Evolutionary conservation across 176 grass and related monocot genomes (phyloP).

Genomic region (Avena atlantica): DNA sequence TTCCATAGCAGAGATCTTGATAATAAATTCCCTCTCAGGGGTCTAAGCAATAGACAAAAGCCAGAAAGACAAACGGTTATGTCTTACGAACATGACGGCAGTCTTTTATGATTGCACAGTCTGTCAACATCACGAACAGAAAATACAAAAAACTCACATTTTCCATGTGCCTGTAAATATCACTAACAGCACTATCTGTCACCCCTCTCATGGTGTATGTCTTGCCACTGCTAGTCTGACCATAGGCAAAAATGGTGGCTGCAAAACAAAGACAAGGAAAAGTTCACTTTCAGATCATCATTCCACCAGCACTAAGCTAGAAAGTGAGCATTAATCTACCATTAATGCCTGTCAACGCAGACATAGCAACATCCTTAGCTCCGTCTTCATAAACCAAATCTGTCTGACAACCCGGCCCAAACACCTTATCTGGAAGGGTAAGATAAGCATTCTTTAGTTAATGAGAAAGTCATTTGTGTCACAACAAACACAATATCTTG

Average conservation of each 20-base stretch:
- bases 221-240: conserved; percentile 97
- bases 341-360: conserved; percentile 63
- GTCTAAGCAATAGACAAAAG: conserved; percentile 15
- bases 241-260: conserved; percentile 85
- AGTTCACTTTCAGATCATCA: background rate
- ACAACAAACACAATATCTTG: conserved; percentile 20
- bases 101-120: background rate
- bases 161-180: conserved; percentile 72
- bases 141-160: conserved; percentile 52
- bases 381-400: conserved; percentile 86
- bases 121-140: background rate
- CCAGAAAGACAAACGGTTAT: conserved; percentile 7
- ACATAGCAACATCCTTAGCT: conserved; percentile 79
- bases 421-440: conserved; percentile 53
- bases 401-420: conserved; percentile 49
- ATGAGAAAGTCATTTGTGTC: conserved; percentile 16
- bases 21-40: too few species aligned
- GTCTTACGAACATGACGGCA: conserved; percentile 15
- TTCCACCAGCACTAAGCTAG: background rate
- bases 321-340: conserved; percentile 43
- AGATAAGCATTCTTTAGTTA: conserved; percentile 28
- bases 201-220: conserved; percentile 95
- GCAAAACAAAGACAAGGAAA: conserved; percentile 44
- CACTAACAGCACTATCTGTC: conserved; percentile 80
- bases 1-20: too few species aligned